phyloP scores from a whole-genome alignment of 2,329 filamentous ascomycete species.

The Fusarium neocosmosporiellum region DNA sequence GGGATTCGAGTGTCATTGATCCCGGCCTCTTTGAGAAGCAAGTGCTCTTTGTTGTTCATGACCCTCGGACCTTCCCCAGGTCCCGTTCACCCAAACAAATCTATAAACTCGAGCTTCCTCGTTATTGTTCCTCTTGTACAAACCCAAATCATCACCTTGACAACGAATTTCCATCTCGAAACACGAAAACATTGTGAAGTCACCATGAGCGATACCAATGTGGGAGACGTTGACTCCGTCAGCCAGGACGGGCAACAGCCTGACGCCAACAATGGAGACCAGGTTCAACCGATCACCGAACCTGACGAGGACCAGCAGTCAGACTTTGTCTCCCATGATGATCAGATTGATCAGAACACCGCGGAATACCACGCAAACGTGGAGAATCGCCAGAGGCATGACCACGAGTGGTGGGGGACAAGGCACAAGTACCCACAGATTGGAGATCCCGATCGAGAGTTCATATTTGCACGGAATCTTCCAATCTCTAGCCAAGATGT shows the following conservation, averaged over 20 bases:
- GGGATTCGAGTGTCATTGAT: not conserved
- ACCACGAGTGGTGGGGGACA: slow-evolving; percentile 12
- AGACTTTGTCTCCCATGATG: not conserved
- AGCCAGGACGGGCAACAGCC: not conserved
- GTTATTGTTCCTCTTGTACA: not conserved
- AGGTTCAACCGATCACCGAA: not conserved
- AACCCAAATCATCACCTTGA: not conserved
- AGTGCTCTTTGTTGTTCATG: not conserved
- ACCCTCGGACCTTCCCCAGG: not conserved
- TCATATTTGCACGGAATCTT: slow-evolving; percentile 12
- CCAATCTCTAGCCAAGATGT: slow-evolving; percentile 12
- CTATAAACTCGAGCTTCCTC: not conserved
- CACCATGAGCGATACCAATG: not conserved
- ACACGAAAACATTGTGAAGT: not conserved
- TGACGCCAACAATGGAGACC: not conserved
- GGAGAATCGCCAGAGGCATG: not conserved
- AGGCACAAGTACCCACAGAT: not conserved
- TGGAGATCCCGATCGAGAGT: slow-evolving; percentile 20
- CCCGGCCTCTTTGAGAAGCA: not conserved
- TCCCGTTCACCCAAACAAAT: not conserved
- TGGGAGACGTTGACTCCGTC: not conserved
- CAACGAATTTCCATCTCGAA: not conserved
- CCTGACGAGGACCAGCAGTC: not conserved
- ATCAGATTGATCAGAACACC: not conserved
- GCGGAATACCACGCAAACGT: not conserved